Evolutionary conservation across 352 stramenopile genomes (phyloP), one percentile per base, ranked within the genome.

Genomic region (Phytophthora pistaciae): DNA sequence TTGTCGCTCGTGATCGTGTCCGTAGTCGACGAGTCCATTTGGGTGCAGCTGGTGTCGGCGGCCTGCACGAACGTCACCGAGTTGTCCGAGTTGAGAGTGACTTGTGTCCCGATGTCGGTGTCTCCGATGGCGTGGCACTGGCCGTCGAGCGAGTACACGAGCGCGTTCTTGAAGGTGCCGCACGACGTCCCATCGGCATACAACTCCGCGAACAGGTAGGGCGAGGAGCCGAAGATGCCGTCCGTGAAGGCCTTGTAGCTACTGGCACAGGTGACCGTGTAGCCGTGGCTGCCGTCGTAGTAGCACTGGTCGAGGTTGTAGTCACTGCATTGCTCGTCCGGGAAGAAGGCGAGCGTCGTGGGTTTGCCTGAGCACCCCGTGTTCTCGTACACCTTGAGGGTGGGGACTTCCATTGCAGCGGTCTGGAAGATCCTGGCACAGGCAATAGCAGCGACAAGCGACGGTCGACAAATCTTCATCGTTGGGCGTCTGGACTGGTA

Each of bases 211-310:
- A 60, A 48, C 7, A 44, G 11, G n/a, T 60, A 60, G 8, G 27
- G n/a, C n/a, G 29, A 31, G 20, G 10, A 18, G 54, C 29, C 54
- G 31, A 60, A 60, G 27, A 60, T 48, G 16, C 5, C 9, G 16
- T 60, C 31, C n/a, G 54, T 60, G 54, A 60, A 60, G 8, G 27
- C 54, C 9, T 48, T 60, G 31, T 60, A 60, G 54, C 54, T 60
- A 33, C 8, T 31, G 16, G 54, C 54, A 9, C 54, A 31, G 6
- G 29, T 48, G 18, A 60, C 25, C 20, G 27, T 23, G 31, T 48
- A 60, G 54, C 31, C 36, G 54, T 60, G 20, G 31, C 18, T 60
- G 7, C 31, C 54, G 11, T 60, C 31, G 11, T 31, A n/a, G 13
- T 11, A 48, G 54, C 54, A 60, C n/a, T 48, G 31, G 31, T 60